Evolutionary conservation across 345 rosid genomes (phyloP).

Genomic region (Hibiscus trionum): DNA sequence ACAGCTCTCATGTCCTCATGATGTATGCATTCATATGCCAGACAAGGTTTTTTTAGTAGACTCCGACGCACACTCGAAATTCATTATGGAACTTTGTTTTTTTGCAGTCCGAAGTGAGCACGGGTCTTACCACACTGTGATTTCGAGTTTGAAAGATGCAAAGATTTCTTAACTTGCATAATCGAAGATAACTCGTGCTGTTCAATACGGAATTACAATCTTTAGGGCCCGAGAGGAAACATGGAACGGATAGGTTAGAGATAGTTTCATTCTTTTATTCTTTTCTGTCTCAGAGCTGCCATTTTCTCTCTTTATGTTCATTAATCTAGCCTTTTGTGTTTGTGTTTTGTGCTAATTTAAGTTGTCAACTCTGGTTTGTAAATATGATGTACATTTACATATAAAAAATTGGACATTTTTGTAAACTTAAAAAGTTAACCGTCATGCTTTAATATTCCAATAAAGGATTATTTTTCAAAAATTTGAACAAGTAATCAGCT

Average conservation of each 20-base stretch:
- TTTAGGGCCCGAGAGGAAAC: background rate
- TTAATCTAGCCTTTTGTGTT: too few species aligned
- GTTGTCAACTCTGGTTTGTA: too few species aligned
- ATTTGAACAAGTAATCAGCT: too few species aligned
- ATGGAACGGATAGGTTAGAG: background rate
- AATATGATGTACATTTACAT: too few species aligned
- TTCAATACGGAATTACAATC: background rate
- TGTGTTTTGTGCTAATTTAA: too few species aligned
- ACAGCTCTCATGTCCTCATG: background rate
- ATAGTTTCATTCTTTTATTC: background rate
- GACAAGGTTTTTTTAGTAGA: background rate
- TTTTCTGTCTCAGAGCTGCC: background rate
- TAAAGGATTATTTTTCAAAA: too few species aligned
- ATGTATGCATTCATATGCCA: background rate
- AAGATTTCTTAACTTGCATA: background rate
- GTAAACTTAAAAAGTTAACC: too few species aligned
- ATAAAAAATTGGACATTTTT: too few species aligned
- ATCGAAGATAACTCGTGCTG: background rate
- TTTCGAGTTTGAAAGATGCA: background rate
- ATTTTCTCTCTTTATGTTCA: background rate
- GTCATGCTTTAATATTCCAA: too few species aligned
- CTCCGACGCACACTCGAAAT: conserved; percentile 20
- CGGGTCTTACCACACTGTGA: background rate
- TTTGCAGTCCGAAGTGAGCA: conserved; percentile 23
- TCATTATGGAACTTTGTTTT: background rate